Percentiles rank a stretch among this genome's conserved stretches.
Evolutionary conservation across 2,329 filamentous ascomycete genomes (phyloP).

Genomic region (Pestalotiopsis sp.): DNA sequence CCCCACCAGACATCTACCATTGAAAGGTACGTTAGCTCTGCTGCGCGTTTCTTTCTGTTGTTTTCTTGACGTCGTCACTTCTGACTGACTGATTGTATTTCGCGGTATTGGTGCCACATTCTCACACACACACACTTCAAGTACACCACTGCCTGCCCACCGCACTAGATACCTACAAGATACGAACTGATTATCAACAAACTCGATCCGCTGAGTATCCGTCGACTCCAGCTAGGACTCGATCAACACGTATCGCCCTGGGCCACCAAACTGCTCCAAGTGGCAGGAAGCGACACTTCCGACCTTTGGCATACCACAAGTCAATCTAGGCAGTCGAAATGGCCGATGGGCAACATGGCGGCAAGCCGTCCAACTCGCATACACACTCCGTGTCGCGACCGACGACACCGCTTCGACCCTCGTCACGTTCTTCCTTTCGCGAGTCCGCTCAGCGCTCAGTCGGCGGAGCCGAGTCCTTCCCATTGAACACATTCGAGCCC

Average conservation of each 20-base stretch:
- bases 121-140: too few relatives aligned
- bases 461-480: slow-evolving; percentile 60
- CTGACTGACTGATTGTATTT: too few relatives aligned
- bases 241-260: not conserved
- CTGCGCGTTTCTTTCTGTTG: too few relatives aligned
- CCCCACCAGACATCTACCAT: too few relatives aligned
- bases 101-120: too few relatives aligned
- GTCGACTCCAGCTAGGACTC: not conserved
- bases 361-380: slow-evolving; percentile 17
- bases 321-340: not conserved
- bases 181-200: not conserved
- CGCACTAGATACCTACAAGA: not conserved
- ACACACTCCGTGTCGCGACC: slow-evolving; percentile 64
- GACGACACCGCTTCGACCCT: slow-evolving; percentile 88
- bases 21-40: too few relatives aligned
- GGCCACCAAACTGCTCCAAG: not conserved
- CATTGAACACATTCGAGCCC: slow-evolving; percentile 82
- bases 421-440: slow-evolving; percentile 86
- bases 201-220: not conserved
- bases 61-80: too few relatives aligned
- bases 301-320: not conserved
- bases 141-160: not conserved
- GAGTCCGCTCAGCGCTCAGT: slow-evolving; percentile 67
- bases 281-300: not conserved
- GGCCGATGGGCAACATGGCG: slow-evolving; percentile 5